Evolutionary conservation across 2,329 filamentous ascomycete genomes (phyloP).

Genomic region (Paraphoma sp.): DNA sequence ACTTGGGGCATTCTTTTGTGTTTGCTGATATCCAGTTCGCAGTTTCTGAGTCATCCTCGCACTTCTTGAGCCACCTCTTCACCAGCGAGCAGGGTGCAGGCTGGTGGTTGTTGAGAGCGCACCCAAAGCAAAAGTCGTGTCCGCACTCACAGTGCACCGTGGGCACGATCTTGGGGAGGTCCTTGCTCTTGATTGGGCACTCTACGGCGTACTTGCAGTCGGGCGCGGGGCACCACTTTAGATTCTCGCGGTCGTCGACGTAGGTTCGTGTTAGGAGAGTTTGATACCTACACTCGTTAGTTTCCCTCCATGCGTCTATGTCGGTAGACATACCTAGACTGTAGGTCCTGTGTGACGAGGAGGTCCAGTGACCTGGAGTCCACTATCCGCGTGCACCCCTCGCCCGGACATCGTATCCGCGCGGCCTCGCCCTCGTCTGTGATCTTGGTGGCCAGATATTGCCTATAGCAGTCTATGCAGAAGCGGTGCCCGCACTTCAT

Average conservation of each 20-base stretch:
- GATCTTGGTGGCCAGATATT: conserved; percentile 93
- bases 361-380: conserved; percentile 87
- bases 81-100: conserved; percentile 90
- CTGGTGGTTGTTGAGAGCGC: conserved; percentile 86
- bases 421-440: conserved; percentile 94
- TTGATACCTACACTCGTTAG: conserved; percentile 69
- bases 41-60: conserved; percentile 96
- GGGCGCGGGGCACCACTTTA: conserved; percentile 98
- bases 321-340: conserved; percentile 56
- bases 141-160: conserved; percentile 87
- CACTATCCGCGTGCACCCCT: conserved; percentile 86
- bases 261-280: conserved; percentile 90
- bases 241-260: conserved; percentile 92
- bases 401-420: conserved; percentile 89
- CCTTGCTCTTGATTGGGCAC: conserved; percentile 85
- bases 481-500: conserved; percentile 96
- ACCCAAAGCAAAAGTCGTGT: conserved; percentile 94
- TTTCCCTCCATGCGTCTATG: neutral
- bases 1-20: conserved; percentile 97
- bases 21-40: conserved; percentile 99
- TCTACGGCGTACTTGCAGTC: conserved; percentile 94
- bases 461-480: conserved; percentile 89
- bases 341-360: conserved; percentile 66
- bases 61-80: conserved; percentile 97
- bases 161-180: conserved; percentile 83